These are phyloP conservation scores for Lactifluus hygrophoroides DNA, from an alignment of 768 basidiomycete species.

Conservation along the genomic window DNA sequence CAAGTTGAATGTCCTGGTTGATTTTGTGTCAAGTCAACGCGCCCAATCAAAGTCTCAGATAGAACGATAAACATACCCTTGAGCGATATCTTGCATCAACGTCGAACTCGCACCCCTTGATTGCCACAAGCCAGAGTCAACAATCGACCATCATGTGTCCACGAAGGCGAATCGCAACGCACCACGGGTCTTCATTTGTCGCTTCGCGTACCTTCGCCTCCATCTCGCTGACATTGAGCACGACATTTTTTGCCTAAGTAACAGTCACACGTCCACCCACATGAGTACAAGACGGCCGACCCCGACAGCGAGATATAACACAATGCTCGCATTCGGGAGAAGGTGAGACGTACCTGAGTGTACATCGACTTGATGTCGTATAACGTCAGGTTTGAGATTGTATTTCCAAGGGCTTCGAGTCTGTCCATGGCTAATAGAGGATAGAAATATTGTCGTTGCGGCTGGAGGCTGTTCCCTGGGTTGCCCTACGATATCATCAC, in stretches of 20 bases:
- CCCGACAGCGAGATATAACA: neutral
- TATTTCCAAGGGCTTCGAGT: conserved; percentile 63
- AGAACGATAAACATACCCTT: conserved; percentile 55
- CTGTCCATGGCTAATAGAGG: conserved; percentile 56
- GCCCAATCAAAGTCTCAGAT: conserved; percentile 17
- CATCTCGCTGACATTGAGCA: conserved; percentile 94
- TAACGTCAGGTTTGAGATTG: conserved; percentile 74
- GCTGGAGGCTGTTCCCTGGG: neutral
- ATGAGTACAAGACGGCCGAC: neutral
- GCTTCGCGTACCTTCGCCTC: conserved; percentile 95
- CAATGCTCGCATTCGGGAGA: neutral
- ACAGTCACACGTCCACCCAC: neutral
- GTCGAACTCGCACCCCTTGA: conserved; percentile 94
- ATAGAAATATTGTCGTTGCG: neutral
- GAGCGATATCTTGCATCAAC: conserved; percentile 96
- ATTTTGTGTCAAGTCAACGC: neutral
- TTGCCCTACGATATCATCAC: neutral
- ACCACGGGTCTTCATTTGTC: conserved; percentile 98
- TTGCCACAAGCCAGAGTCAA: conserved; percentile 3
- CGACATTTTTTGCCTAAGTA: conserved; percentile 83
- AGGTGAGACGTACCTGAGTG: conserved; percentile 59
- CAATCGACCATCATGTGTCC: neutral
- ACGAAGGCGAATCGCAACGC: conserved; percentile 24
- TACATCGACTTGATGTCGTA: conserved; percentile 95
- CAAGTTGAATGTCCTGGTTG: conserved; percentile 93